A percentile compares a stretch with the other conserved stretches of the same genome.
Evolutionary conservation across 257 asterid genomes (phyloP).

Genomic region (Plantago elongata): DNA sequence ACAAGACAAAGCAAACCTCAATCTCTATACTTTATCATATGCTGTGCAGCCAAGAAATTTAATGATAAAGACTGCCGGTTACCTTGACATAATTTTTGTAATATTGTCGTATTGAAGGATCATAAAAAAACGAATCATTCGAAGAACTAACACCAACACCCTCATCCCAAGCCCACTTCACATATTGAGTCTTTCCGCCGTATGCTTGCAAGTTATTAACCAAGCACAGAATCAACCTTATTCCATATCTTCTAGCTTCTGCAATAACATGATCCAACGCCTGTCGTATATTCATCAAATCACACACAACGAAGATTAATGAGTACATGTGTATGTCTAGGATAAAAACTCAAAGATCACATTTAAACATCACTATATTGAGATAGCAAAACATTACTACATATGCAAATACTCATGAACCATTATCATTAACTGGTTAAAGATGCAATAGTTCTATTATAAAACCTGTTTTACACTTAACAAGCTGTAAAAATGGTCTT

Average conservation of each 20-base stretch:
- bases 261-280: slow-evolving; percentile 94
- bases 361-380: too few species aligned
- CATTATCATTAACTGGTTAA: too few species aligned
- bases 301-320: background rate
- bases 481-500: too few species aligned
- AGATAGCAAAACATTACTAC: too few species aligned
- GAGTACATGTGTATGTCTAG: too few species aligned
- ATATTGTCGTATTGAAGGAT: slow-evolving; percentile 82
- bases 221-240: slow-evolving; percentile 71
- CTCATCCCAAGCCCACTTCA: slow-evolving; percentile 99
- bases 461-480: too few species aligned
- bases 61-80: slow-evolving; percentile 5
- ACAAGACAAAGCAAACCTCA: slow-evolving; percentile 19
- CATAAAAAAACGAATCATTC: slow-evolving; percentile 92
- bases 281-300: slow-evolving; percentile 30
- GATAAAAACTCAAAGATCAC: too few species aligned
- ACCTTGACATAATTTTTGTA: slow-evolving; percentile 89
- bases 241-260: slow-evolving; percentile 71
- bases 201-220: slow-evolving; percentile 97
- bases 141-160: slow-evolving; percentile 92
- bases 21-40: background rate
- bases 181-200: slow-evolving; percentile 94
- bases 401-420: too few species aligned
- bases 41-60: background rate
- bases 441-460: too few species aligned